phyloP scores from a whole-genome alignment of 2,329 filamentous ascomycete species.

The Claviceps humidiphila region DNA sequence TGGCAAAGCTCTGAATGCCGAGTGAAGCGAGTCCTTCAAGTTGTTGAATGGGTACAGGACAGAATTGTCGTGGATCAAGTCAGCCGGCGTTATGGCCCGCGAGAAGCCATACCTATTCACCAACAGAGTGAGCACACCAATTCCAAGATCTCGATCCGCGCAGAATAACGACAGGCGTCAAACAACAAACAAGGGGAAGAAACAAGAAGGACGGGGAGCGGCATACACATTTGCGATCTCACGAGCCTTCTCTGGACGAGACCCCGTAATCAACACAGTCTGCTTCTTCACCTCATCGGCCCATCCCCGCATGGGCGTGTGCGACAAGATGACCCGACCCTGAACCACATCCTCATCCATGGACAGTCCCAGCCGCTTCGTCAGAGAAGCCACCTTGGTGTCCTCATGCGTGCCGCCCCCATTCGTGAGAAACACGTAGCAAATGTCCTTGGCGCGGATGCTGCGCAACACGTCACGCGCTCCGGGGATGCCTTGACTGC shows the following conservation, averaged over 20 bases:
- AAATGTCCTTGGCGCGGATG: conserved; percentile 62
- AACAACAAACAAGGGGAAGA: background rate
- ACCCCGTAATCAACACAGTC: conserved; percentile 64
- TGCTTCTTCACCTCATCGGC: conserved; percentile 21
- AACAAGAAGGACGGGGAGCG: background rate
- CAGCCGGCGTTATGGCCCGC: conserved; percentile 72
- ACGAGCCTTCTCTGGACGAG: conserved; percentile 53
- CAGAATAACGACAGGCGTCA: background rate
- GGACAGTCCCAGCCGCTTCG: conserved; percentile 18
- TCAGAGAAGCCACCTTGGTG: conserved; percentile 21
- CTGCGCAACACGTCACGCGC: conserved; percentile 61
- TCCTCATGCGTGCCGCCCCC: conserved; percentile 75
- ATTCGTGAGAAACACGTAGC: conserved; percentile 92
- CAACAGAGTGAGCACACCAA: too few relatives aligned
- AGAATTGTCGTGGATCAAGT: conserved; percentile 63
- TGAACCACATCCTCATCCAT: conserved; percentile 21
- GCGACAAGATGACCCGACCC: conserved; percentile 53
- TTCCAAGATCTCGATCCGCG: too few relatives aligned
- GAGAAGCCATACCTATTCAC: conserved; percentile 52
- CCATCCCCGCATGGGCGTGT: conserved; percentile 70
- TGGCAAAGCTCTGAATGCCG: conserved; percentile 16
- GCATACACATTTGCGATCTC: conserved; percentile 53
- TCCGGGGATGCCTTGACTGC: conserved; percentile 63
- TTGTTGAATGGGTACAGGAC: conserved; percentile 70
- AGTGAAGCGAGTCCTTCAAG: conserved; percentile 18